These are phyloP conservation scores for Salvia miltiorrhiza DNA, from an alignment of 257 asterid species.

Conservation along the genomic window DNA sequence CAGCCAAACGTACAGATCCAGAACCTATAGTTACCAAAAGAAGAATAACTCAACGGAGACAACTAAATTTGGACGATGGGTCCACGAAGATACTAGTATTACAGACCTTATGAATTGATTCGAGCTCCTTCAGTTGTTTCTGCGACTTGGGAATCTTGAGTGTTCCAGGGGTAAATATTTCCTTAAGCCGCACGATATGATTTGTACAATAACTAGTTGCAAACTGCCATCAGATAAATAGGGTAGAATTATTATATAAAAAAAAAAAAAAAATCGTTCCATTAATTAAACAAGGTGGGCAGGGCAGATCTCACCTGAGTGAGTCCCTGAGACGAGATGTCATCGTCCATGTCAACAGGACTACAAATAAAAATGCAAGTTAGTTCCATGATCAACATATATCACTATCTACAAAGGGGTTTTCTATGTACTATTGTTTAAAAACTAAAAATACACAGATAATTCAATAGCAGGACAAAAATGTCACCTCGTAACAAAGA, in stretches of 20 bases:
- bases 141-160: conserved; percentile 74
- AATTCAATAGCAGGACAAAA: conserved; percentile 8
- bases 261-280: not conserved
- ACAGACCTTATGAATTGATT: conserved; percentile 95
- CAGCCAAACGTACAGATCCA: conserved; percentile 91
- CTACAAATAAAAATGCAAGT: conserved; percentile 38
- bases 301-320: conserved; percentile 54
- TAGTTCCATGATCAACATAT: conserved; percentile 2
- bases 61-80: not conserved
- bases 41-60: conserved; percentile 3
- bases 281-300: conserved; percentile 1
- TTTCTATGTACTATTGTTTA: not conserved
- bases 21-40: conserved; percentile 49
- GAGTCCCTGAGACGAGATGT: conserved; percentile 87
- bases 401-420: not conserved
- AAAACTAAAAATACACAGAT: not conserved
- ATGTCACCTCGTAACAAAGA: conserved; percentile 76
- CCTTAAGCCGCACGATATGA: conserved; percentile 68
- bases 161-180: conserved; percentile 87
- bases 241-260: conserved; percentile 6
- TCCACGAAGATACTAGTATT: not conserved
- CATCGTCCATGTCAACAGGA: conserved; percentile 84
- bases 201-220: conserved; percentile 67
- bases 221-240: conserved; percentile 48
- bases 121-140: conserved; percentile 79